Evolutionary conservation across 164 flowering plant genomes (phyloP).

Genomic region (Litsea cubeba): DNA sequence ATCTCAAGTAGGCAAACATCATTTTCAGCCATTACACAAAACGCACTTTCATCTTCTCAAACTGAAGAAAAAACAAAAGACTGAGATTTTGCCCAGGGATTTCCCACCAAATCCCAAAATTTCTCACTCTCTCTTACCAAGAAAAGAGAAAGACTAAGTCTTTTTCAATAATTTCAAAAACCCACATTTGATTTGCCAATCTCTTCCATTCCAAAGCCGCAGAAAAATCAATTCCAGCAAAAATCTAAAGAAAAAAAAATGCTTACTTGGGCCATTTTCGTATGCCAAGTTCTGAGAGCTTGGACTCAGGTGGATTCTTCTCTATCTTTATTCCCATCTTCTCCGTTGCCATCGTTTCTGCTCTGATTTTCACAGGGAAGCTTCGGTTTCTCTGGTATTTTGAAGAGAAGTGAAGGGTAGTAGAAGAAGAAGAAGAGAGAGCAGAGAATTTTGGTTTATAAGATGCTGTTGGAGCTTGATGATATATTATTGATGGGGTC

Average conservation of each 20-base stretch:
- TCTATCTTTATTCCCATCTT: conserved; percentile 60
- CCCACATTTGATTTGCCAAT: not conserved
- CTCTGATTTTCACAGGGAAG: conserved; percentile 16
- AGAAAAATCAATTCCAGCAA: not conserved
- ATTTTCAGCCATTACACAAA: not conserved
- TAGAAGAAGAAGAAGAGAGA: not conserved
- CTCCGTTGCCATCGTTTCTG: conserved; percentile 52
- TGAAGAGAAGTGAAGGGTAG: not conserved
- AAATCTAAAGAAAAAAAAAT: not conserved
- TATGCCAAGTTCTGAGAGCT: conserved; percentile 67
- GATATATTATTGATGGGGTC: not conserved
- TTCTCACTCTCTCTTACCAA: not conserved
- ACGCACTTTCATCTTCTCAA: not conserved
- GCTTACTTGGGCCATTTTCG: conserved; percentile 72
- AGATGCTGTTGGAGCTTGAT: not conserved
- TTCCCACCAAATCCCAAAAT: not conserved
- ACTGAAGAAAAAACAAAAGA: not conserved
- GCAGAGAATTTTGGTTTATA: not conserved
- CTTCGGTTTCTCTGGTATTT: not conserved
- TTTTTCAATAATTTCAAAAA: not conserved
- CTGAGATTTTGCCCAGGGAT: not conserved
- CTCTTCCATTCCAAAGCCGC: not conserved
- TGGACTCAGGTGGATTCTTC: conserved; percentile 66
- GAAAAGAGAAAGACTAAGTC: not conserved
- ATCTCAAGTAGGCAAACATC: not conserved